Evolutionary conservation across 179 eudicot species (phyloP), one percentile per base, ranked within the genome.

Genomic region (Beta macrorhiza): DNA sequence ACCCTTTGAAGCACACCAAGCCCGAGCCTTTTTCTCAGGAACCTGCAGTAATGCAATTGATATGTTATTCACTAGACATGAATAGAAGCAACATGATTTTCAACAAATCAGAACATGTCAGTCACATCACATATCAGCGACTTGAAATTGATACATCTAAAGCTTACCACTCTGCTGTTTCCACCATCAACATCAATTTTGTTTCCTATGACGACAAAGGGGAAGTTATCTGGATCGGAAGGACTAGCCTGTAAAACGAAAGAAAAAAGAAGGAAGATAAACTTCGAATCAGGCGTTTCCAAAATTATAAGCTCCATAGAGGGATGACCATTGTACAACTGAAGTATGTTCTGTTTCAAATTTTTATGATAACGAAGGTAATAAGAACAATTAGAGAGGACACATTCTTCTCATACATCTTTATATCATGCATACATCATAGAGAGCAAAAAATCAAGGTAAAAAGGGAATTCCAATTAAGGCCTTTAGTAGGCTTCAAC

Each of bases 121-220:
- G 57, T 32, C n/a, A 51, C 71, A 10, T 57, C 62, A 80, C 12
- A 52, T 42, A 69, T 6, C n/a, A 25, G 32, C 58, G 53, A 61
- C 55, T 37, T 17, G 25, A 55, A 42, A 15, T 20, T 29, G 68
- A 74, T 62, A 22, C 32, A 22, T 76, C 56, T 58, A 52, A 16
- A 55, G 79, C 89, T 70, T 86, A 92, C 93, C 92, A 88, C 97
- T 67, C 97, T 87, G 81, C 92, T 88, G 88, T 90, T 90, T 80
- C 95, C 93, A 29, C 97, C 92, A 80, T 93, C 93, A 67, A 91
- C 83, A 81, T 91, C 97, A 72, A 87, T 73, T 82, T 93, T 91
- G 84, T 93, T 93, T 73, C 97, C 97, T 78, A 93, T 81, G 44
- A 93, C 95, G 71, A 93, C 91, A 84, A 91, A 93, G 16, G 97